phyloP scores from a whole-genome alignment of 192 early-diverging fungal genomes.

The Linnemannia zychae region DNA sequence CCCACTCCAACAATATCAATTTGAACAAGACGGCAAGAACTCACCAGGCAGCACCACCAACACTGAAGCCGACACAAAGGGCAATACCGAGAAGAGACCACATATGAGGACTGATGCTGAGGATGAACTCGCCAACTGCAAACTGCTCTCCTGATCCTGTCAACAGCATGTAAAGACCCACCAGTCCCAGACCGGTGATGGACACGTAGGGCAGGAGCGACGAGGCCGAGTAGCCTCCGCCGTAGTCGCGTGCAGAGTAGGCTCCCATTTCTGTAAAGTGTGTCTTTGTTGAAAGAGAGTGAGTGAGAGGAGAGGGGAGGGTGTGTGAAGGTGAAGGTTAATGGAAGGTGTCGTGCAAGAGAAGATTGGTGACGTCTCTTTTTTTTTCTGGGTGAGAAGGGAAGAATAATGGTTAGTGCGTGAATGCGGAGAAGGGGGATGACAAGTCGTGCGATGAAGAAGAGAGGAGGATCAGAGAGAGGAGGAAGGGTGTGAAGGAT shows the following conservation, averaged over 20 bases:
- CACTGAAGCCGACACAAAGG: conserved; percentile 89
- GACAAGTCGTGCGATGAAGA: not conserved
- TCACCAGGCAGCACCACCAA: conserved; percentile 94
- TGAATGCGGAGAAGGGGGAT: not conserved
- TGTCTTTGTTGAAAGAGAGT: not conserved
- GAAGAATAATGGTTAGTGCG: not conserved
- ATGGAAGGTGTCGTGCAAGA: not conserved
- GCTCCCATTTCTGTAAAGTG: conserved; percentile 22
- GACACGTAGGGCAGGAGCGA: conserved; percentile 34
- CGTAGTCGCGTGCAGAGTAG: conserved; percentile 36
- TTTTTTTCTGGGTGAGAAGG: not conserved
- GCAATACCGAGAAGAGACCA: conserved; percentile 90
- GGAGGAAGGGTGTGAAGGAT: not conserved
- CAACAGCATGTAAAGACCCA: conserved; percentile 88
- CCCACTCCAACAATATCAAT: no score
- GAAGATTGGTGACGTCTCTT: conserved; percentile 15
- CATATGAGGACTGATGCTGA: conserved; percentile 85
- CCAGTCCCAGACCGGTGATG: conserved; percentile 58
- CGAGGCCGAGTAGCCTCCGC: conserved; percentile 14
- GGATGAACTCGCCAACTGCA: conserved; percentile 85
- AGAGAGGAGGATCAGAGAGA: not conserved
- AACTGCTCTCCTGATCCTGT: conserved; percentile 92
- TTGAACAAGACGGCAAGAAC: no score
- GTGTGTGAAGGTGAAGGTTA: not conserved
- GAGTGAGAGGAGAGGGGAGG: not conserved